A percentile compares a stretch with the other conserved stretches of the same genome.
These are phyloP conservation scores for Gossypium schwendimanii DNA, from an alignment of 441 rosid species.

Conservation along the genomic window DNA sequence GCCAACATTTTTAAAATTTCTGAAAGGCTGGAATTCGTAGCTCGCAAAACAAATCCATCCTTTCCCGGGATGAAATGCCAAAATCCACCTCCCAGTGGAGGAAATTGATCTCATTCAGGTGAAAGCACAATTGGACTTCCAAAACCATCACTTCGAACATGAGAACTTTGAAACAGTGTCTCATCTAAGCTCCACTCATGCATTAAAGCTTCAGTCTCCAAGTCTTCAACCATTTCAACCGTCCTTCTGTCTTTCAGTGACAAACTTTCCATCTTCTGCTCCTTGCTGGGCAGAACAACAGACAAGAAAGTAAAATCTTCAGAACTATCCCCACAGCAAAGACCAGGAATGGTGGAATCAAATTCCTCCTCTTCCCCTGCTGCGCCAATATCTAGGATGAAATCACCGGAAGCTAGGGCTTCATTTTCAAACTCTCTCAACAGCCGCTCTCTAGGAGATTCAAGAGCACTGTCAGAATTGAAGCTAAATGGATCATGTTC, in stretches of 20 bases:
- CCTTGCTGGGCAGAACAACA: conserved; percentile 26
- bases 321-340: conserved; percentile 16
- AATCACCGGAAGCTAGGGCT: conserved; percentile 43
- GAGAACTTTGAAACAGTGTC: conserved; percentile 39
- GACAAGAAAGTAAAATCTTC: conserved; percentile 39
- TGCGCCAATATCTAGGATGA: conserved; percentile 29
- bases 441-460: conserved; percentile 80
- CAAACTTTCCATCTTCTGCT: conserved; percentile 26
- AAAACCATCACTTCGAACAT: conserved; percentile 51
- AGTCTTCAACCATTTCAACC: conserved; percentile 54
- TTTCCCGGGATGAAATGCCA: conserved; percentile 37
- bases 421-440: conserved; percentile 78
- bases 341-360: conserved; percentile 13
- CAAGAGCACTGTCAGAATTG: conserved; percentile 54
- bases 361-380: background rate
- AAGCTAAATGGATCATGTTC: conserved; percentile 43
- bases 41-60: conserved; percentile 45
- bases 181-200: conserved; percentile 61
- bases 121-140: conserved; percentile 77
- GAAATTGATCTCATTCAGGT: conserved; percentile 28
- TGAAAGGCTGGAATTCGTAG: conserved; percentile 46
- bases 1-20: conserved; percentile 36
- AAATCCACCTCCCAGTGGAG: conserved; percentile 40
- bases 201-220: conserved; percentile 70
- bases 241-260: conserved; percentile 38